phyloP scores from a whole-genome alignment of 176 grass and related monocot genomes.

The Microstegium vimineum region DNA sequence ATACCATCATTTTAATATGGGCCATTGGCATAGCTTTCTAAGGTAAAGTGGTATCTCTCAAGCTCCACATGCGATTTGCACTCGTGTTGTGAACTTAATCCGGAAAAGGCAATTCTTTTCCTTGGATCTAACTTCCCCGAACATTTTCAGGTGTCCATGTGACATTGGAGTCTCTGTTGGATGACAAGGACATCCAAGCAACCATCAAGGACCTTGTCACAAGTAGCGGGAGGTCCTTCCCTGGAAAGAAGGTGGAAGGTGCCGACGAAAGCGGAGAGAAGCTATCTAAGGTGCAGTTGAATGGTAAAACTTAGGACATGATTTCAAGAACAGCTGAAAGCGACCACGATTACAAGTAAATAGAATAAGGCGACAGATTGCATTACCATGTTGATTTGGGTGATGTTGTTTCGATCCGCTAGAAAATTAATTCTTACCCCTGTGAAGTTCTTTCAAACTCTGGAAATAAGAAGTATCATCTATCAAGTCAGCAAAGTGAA shows the following conservation, averaged over 20 bases:
- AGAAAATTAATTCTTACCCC: not conserved
- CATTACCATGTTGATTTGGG: not conserved
- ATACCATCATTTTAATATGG: constrained; percentile 25
- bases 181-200: constrained; percentile 71
- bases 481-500: constrained; percentile 16
- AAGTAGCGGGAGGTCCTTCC: constrained; percentile 73
- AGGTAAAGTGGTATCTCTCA: constrained; percentile 20
- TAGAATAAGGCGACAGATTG: constrained; percentile 33
- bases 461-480: constrained; percentile 29
- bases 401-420: constrained; percentile 28
- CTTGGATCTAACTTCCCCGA: constrained; percentile 39
- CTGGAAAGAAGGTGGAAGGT: constrained; percentile 31
- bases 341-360: constrained; percentile 16
- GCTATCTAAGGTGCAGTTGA: constrained; percentile 47
- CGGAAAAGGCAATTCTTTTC: not conserved
- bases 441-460: constrained; percentile 2
- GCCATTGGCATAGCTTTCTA: constrained; percentile 18
- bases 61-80: constrained; percentile 12
- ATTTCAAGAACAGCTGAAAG: not conserved
- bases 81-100: constrained; percentile 1
- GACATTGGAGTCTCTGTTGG: constrained; percentile 70
- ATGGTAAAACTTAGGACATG: constrained; percentile 46
- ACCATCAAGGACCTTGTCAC: constrained; percentile 71
- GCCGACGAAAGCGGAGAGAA: constrained; percentile 37
- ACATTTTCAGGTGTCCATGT: constrained; percentile 72